Conservation (phyloP, 2,329 filamentous ascomycete genomes). For the Talaromyces rugulosus region DNA sequence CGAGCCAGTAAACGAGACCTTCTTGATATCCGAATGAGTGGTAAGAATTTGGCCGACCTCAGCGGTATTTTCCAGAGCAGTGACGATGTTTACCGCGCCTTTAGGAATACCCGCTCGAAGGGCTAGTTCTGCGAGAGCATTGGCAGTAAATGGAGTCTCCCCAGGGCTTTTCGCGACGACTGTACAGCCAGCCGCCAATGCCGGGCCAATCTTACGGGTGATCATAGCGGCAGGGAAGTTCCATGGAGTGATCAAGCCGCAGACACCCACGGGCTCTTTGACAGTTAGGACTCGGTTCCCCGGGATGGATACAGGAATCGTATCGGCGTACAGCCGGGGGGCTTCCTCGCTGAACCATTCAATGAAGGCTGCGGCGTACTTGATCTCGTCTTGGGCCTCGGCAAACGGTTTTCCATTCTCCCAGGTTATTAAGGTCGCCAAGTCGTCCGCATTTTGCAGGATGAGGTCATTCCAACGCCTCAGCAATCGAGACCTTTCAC, state of each 20-base stretch:
- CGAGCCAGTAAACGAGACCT: conserved; percentile 57
- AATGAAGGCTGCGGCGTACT: conserved; percentile 49
- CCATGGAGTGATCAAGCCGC: too few species aligned
- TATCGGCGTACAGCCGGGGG: too few species aligned
- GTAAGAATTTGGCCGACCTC: conserved; percentile 60
- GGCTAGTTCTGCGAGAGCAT: conserved; percentile 48
- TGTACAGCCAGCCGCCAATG: conserved; percentile 19
- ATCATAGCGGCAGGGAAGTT: conserved; percentile 16
- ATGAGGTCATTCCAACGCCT: too few species aligned
- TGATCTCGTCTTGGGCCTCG: conserved; percentile 52
- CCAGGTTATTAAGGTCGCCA: conserved; percentile 45
- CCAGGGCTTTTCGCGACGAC: conserved; percentile 52
- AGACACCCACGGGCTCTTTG: conserved; percentile 22
- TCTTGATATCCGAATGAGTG: conserved; percentile 70
- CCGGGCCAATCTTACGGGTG: conserved; percentile 22
- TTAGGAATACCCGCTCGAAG: conserved; percentile 13
- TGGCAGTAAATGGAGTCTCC: conserved; percentile 79
- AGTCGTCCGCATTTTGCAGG: too few species aligned
- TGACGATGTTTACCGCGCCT: background rate
- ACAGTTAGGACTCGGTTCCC: conserved; percentile 27
- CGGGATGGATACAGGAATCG: conserved; percentile 36
- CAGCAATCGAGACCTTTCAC: too few species aligned
- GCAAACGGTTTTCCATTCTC: conserved; percentile 64
- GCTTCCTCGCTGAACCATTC: conserved; percentile 49
- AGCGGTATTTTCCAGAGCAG: background rate